phyloP scores from a whole-genome alignment of 1,284 basidiomycete species.

The Sporisorium exsertum region DNA sequence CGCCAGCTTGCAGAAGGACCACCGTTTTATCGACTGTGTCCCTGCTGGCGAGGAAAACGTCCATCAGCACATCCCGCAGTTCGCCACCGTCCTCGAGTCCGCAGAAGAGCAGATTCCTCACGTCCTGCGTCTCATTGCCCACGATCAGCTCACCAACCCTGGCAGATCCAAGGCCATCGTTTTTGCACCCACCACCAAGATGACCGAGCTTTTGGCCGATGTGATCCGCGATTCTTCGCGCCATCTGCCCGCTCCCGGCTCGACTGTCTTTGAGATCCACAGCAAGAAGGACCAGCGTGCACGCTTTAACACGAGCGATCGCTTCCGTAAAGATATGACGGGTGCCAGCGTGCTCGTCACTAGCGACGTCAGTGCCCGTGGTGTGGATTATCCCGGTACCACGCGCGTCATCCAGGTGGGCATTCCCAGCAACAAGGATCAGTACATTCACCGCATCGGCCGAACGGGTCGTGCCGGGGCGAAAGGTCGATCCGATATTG shows the following conservation, averaged over 20 bases:
- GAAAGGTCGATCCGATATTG: constrained; percentile 83
- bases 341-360: constrained; percentile 72
- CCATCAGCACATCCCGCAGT: constrained; percentile 84
- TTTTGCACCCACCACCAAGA: constrained; percentile 90
- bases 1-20: constrained; percentile 75
- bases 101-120: constrained; percentile 82
- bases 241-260: constrained; percentile 39
- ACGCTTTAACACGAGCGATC: constrained; percentile 77
- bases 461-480: constrained; percentile 84
- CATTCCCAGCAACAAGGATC: constrained; percentile 78
- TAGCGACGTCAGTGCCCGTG: constrained; percentile 71
- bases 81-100: constrained; percentile 79
- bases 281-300: constrained; percentile 79
- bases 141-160: constrained; percentile 86
- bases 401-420: constrained; percentile 95
- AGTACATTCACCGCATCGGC: constrained; percentile 92
- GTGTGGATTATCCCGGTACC: constrained; percentile 76
- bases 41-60: constrained; percentile 76
- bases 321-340: constrained; percentile 76
- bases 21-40: constrained; percentile 76
- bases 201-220: constrained; percentile 80
- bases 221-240: constrained; percentile 66
- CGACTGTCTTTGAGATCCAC: constrained; percentile 81
- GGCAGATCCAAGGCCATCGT: constrained; percentile 83
- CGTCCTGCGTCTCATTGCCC: constrained; percentile 82